Evolutionary conservation across 1,139 yeast species (phyloP).

Genomic region (Arxiozyma heterogenica): DNA sequence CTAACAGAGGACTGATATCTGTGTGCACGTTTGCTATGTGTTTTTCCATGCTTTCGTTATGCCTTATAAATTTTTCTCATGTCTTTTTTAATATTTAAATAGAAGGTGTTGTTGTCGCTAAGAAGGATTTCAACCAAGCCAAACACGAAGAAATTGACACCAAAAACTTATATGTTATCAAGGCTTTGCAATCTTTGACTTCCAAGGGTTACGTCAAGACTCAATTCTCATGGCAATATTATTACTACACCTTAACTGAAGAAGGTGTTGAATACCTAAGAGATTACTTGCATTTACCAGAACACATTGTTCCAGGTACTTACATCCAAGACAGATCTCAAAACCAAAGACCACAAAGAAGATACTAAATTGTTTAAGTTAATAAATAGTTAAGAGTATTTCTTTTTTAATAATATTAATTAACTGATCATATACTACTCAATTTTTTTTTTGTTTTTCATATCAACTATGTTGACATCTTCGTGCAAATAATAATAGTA

Average conservation of each 20-base stretch:
- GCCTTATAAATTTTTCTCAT: neutral
- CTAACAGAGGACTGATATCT: neutral
- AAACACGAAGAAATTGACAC: constrained; percentile 97
- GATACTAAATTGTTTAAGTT: constrained; percentile 25
- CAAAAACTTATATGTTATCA: constrained; percentile 95
- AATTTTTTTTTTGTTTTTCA: neutral
- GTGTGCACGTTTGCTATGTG: neutral
- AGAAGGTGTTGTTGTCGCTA: constrained; percentile 99
- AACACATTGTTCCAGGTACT: constrained; percentile 97
- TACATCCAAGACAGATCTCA: constrained; percentile 91
- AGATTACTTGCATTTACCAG: constrained; percentile 97
- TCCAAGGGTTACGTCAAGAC: constrained; percentile 99
- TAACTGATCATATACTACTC: constrained; percentile 2
- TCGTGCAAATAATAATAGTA: neutral
- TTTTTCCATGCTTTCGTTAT: neutral
- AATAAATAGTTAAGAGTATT: neutral
- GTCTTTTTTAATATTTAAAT: constrained; percentile 15
- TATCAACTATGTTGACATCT: neutral
- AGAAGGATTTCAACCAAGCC: constrained; percentile 97
- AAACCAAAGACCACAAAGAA: constrained; percentile 47
- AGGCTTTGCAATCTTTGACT: constrained; percentile 98
- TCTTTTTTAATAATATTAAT: constrained; percentile 3
- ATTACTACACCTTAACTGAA: constrained; percentile 99
- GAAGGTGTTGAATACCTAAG: constrained; percentile 99
- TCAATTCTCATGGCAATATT: constrained; percentile 99